A percentile compares a stretch with the other conserved stretches of the same genome.
Conservation (phyloP, 306 rosid species). For the Malus fusca region DNA sequence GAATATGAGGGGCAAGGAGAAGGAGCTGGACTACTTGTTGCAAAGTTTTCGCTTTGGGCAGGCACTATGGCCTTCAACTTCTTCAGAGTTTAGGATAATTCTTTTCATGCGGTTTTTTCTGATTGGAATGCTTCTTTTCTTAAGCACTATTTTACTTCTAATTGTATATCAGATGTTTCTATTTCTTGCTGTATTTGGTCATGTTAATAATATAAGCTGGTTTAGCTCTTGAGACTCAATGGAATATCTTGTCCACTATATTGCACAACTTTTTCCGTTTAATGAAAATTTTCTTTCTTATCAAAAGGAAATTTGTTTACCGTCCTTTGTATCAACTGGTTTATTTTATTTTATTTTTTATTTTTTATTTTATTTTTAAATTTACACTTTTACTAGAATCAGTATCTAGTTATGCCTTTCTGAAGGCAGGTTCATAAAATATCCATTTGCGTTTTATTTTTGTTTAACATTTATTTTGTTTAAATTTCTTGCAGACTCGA, state of each 20-base stretch:
- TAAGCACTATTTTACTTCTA: not conserved
- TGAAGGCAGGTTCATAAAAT: not conserved
- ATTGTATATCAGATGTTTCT: not conserved
- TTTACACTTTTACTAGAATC: not conserved
- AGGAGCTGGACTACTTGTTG: not conserved
- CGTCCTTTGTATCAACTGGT: not conserved
- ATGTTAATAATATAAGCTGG: not conserved
- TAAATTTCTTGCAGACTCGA: slow-evolving; percentile 5
- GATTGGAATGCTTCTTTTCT: not conserved
- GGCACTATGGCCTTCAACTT: not conserved
- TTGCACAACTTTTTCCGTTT: not conserved
- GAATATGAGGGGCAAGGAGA: not conserved
- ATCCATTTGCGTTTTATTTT: not conserved
- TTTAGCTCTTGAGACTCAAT: not conserved
- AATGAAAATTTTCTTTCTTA: not conserved
- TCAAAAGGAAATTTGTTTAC: not conserved
- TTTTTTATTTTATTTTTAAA: too few species aligned
- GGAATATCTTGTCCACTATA: not conserved
- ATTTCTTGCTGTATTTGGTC: not conserved
- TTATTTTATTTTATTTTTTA: not conserved
- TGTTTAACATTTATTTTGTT: not conserved
- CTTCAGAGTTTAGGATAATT: not conserved
- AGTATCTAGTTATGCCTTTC: not conserved
- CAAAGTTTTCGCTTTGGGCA: not conserved
- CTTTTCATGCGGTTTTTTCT: not conserved